phyloP scores from a whole-genome alignment of 225 moss, liverwort and hornwort genomes.

The Lunularia cruciata region DNA sequence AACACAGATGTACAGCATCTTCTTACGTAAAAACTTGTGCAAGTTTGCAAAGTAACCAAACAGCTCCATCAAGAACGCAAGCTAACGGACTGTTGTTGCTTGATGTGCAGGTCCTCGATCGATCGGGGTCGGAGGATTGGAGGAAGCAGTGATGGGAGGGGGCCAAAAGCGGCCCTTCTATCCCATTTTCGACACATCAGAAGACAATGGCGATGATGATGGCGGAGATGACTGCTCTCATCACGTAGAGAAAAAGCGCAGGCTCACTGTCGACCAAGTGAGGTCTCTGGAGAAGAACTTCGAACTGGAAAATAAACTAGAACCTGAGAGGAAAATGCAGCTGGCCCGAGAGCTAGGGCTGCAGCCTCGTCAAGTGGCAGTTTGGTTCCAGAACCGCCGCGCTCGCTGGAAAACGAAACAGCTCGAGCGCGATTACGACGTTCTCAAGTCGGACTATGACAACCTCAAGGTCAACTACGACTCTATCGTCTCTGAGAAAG shows the following conservation, averaged over 20 bases:
- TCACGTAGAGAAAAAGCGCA: conserved; percentile 82
- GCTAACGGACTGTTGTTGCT: conserved; percentile 22
- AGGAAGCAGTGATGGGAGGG: conserved; percentile 66
- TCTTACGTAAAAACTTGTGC: too few relatives aligned
- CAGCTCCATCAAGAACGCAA: too few relatives aligned
- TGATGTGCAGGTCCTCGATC: conserved; percentile 56
- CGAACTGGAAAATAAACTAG: conserved; percentile 95
- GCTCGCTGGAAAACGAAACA: conserved; percentile 99
- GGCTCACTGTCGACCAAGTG: conserved; percentile 90
- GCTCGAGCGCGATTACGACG: conserved; percentile 88
- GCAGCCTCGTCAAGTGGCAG: conserved; percentile 96
- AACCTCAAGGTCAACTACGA: conserved; percentile 68
- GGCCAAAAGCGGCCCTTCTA: conserved; percentile 78
- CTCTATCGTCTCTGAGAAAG: conserved; percentile 66
- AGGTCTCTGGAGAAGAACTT: conserved; percentile 92
- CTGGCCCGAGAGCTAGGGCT: conserved; percentile 92
- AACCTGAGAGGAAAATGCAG: conserved; percentile 99
- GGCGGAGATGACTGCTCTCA: conserved; percentile 80
- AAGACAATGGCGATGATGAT: conserved; percentile 93
- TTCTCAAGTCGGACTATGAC: conserved; percentile 80
- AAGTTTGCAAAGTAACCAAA: too few relatives aligned
- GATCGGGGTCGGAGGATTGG: conserved; percentile 58
- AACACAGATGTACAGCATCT: too few relatives aligned
- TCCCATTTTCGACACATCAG: conserved; percentile 75
- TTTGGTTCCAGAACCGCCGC: conserved; percentile 99